A percentile compares a stretch with the other conserved stretches of the same genome.
Evolutionary conservation across 306 rosid genomes (phyloP).

Genomic region (Vigna hirtella): DNA sequence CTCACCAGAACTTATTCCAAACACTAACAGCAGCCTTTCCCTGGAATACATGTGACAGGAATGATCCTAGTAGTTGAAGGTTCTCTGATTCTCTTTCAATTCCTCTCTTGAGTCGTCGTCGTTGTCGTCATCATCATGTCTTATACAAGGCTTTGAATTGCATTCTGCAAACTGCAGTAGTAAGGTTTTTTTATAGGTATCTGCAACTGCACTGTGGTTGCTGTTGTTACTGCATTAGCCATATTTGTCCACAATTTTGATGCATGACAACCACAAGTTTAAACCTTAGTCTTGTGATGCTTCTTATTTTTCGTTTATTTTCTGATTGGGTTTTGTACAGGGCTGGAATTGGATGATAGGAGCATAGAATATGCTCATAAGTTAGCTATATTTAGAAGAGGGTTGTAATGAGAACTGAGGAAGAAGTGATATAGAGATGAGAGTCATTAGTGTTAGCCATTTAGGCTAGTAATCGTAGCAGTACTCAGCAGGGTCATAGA

Average conservation of each 20-base stretch:
- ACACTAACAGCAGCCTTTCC: conserved; percentile 57
- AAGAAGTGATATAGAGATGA: conserved; percentile 50
- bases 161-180: neutral
- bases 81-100: conserved; percentile 15
- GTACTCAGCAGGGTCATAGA: conserved; percentile 39
- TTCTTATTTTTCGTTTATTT: conserved; percentile 52
- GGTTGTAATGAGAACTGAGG: conserved; percentile 52
- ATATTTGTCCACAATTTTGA: conserved; percentile 19
- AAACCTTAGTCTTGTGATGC: conserved; percentile 49
- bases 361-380: conserved; percentile 57
- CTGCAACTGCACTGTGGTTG: neutral
- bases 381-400: conserved; percentile 65
- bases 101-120: conserved; percentile 4
- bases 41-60: conserved; percentile 69
- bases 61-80: conserved; percentile 27
- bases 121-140: neutral
- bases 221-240: neutral
- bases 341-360: conserved; percentile 60
- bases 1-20: conserved; percentile 74
- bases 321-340: conserved; percentile 76
- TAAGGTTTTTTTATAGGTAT: conserved; percentile 1
- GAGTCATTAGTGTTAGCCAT: conserved; percentile 52
- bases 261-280: neutral
- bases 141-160: neutral
- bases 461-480: conserved; percentile 44